Percentiles rank a stretch among this genome's conserved stretches.
Conservation (phyloP, 768 basidiomycete genomes). For the Leccinum broughii region DNA sequence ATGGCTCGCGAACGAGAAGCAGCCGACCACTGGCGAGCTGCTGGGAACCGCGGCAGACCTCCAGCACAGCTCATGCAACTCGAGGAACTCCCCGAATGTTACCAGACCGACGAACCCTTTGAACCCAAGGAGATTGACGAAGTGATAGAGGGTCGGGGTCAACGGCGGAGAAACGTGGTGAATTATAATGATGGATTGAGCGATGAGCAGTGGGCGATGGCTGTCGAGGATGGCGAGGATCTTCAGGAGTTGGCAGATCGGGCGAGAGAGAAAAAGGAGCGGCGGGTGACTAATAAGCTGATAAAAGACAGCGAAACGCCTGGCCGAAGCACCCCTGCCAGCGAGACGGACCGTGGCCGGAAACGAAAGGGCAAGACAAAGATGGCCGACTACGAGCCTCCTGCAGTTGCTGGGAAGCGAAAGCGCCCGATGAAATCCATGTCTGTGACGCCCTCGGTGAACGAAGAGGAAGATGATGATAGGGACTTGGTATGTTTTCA, state of each 20-base stretch:
- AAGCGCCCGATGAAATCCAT: conserved; percentile 73
- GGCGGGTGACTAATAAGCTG: conserved; percentile 59
- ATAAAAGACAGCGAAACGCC: conserved; percentile 60
- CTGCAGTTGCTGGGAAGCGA: conserved; percentile 57
- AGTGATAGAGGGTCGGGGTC: conserved; percentile 74
- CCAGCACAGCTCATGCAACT: conserved; percentile 78
- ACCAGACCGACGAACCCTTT: conserved; percentile 82
- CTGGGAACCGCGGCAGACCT: conserved; percentile 75
- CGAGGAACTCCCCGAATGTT: conserved; percentile 91
- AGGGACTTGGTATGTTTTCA: conserved; percentile 57
- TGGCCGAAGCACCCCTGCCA: conserved; percentile 62
- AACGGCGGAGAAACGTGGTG: conserved; percentile 79
- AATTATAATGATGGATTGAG: conserved; percentile 92
- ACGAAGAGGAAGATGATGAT: conserved; percentile 78
- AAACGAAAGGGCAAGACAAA: conserved; percentile 64
- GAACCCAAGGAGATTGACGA: conserved; percentile 58
- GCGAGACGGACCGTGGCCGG: conserved; percentile 58
- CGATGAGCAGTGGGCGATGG: conserved; percentile 92
- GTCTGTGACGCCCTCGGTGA: conserved; percentile 73
- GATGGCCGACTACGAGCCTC: conserved; percentile 50
- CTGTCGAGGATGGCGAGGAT: conserved; percentile 81
- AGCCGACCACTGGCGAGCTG: conserved; percentile 64
- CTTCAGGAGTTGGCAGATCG: conserved; percentile 70
- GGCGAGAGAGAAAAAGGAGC: conserved; percentile 62
- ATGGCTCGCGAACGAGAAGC: conserved; percentile 70